Evolutionary conservation across 495 filamentous ascomycete species (phyloP).

Genomic region (Xylaria sp.): DNA sequence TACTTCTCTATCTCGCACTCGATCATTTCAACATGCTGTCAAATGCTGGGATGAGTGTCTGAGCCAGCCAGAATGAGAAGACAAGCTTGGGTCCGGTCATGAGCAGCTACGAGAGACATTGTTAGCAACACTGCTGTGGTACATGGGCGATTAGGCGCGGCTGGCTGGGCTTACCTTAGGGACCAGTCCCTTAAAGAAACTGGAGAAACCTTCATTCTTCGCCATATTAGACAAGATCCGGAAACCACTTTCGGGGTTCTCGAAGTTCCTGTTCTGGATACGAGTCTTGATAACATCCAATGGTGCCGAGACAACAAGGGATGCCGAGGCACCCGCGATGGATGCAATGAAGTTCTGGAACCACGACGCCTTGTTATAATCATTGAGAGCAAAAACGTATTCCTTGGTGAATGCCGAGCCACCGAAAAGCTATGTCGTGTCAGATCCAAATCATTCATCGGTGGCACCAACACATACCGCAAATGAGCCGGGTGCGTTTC

Average conservation of each 20-base stretch:
- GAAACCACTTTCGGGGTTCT: constrained; percentile 94
- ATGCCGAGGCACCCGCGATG: constrained; percentile 90
- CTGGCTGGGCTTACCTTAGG: constrained; percentile 69
- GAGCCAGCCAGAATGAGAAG: constrained; percentile 99
- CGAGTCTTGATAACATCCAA: constrained; percentile 99
- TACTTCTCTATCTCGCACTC: background rate
- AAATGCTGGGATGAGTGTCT: constrained; percentile 80
- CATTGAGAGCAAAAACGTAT: constrained; percentile 81
- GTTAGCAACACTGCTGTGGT: constrained; percentile 25
- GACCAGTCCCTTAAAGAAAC: constrained; percentile 97
- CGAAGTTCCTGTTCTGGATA: constrained; percentile 99
- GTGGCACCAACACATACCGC: constrained; percentile 67
- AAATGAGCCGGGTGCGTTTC: constrained; percentile 96
- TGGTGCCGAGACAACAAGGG: constrained; percentile 90
- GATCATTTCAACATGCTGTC: constrained; percentile 48
- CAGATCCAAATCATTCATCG: constrained; percentile 10
- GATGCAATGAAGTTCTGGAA: constrained; percentile 97
- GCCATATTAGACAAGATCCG: constrained; percentile 90
- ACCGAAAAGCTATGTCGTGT: constrained; percentile 79
- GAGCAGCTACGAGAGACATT: constrained; percentile 63
- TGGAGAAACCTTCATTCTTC: constrained; percentile 79
- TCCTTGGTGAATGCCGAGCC: constrained; percentile 98
- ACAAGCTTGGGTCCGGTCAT: constrained; percentile 99
- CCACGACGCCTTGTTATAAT: constrained; percentile 97
- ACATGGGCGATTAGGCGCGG: background rate